phyloP scores from a whole-genome alignment of 1,284 basidiomycete species.

The Malassezia sympodialis region DNA sequence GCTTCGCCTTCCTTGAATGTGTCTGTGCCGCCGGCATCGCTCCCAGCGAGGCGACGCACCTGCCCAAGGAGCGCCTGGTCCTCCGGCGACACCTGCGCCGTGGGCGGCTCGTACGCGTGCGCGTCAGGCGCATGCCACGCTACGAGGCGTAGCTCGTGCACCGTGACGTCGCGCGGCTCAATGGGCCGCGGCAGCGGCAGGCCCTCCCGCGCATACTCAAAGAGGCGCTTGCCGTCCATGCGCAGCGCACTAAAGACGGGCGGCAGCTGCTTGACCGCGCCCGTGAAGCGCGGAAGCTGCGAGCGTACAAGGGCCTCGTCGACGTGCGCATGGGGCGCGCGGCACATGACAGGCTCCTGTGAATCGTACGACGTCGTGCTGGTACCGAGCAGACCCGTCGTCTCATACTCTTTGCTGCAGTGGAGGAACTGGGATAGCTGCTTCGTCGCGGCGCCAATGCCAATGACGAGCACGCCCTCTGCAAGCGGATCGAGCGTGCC shows the following conservation, averaged over 20 bases:
- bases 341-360: constrained; percentile 54
- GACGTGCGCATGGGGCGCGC: constrained; percentile 70
- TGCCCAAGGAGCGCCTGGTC: constrained; percentile 33
- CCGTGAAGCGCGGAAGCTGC: constrained; percentile 67
- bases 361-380: constrained; percentile 92
- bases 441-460: constrained; percentile 83
- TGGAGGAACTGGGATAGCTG: constrained; percentile 72
- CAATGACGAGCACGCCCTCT: constrained; percentile 79
- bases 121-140: constrained; percentile 34
- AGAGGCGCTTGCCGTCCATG: constrained; percentile 91
- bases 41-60: constrained; percentile 32
- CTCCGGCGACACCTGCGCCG: constrained; percentile 29
- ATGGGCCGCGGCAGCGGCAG: constrained; percentile 86
- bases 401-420: constrained; percentile 77
- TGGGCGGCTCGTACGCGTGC: constrained; percentile 33
- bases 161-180: constrained; percentile 69
- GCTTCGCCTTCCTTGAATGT: constrained; percentile 17
- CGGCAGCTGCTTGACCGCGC: constrained; percentile 67
- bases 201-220: constrained; percentile 87
- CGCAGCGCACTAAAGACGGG: constrained; percentile 79
- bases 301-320: constrained; percentile 63
- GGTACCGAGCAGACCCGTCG: constrained; percentile 81
- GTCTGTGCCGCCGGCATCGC: constrained; percentile 15
- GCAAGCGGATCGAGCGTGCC: constrained; percentile 94
- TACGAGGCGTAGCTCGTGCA: constrained; percentile 64